phyloP scores from a whole-genome alignment of 805 yeast genomes.

The Lipomyces oligophaga region DNA sequence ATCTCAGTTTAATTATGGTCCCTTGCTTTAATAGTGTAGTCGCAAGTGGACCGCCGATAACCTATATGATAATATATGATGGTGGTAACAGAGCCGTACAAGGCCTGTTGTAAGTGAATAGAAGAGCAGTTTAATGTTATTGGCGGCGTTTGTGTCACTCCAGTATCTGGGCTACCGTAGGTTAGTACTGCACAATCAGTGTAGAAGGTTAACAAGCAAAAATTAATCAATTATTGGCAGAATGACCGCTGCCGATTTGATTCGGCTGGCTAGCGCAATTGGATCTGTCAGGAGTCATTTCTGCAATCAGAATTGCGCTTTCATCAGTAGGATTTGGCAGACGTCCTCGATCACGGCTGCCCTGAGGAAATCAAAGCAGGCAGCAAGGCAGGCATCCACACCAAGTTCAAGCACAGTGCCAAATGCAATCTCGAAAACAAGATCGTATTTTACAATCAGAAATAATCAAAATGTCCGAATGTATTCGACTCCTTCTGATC shows the following conservation, averaged over 20 bases:
- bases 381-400: not conserved
- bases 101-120: too few species aligned
- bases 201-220: too few species aligned
- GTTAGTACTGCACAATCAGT: too few species aligned
- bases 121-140: too few species aligned
- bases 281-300: constrained; percentile 9
- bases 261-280: constrained; percentile 17
- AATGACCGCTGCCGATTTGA: constrained; percentile 19
- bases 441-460: not conserved
- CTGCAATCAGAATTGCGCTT: constrained; percentile 8
- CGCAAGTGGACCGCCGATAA: too few species aligned
- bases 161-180: too few species aligned
- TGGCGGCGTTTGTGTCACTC: too few species aligned
- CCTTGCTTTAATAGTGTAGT: too few species aligned
- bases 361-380: constrained; percentile 3
- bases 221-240: too few species aligned
- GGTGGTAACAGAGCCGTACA: too few species aligned
- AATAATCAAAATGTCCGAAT: not conserved
- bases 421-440: not conserved
- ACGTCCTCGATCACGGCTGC: constrained; percentile 21
- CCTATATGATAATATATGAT: too few species aligned
- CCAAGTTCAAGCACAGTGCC: not conserved
- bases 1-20: too few species aligned
- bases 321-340: constrained; percentile 9
- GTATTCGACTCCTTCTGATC: not conserved